These are phyloP conservation scores for Phalaenopsis aphrodite DNA, from an alignment of 106 monocot species.

Conservation along the genomic window DNA sequence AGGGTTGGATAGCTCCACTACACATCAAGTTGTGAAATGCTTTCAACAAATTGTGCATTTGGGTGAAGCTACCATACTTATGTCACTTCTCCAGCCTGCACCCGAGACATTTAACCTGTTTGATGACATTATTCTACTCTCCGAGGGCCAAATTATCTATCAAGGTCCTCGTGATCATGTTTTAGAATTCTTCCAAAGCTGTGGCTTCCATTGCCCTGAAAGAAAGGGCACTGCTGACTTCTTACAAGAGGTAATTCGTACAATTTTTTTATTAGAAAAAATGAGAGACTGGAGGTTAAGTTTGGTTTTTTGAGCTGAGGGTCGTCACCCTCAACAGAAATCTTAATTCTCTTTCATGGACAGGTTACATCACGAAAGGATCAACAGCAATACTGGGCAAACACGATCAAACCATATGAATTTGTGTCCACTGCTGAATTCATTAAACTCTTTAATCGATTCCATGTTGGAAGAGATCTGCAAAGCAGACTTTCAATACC, in stretches of 20 bases:
- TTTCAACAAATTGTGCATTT: slow-evolving; percentile 58
- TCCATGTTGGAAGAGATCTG: slow-evolving; percentile 34
- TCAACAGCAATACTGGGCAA: slow-evolving; percentile 70
- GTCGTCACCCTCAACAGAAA: not conserved
- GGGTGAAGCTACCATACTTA: slow-evolving; percentile 54
- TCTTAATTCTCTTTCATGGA: not conserved
- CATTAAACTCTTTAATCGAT: slow-evolving; percentile 27
- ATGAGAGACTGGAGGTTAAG: no score
- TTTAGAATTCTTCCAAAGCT: slow-evolving; percentile 51
- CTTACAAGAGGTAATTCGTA: slow-evolving; percentile 48
- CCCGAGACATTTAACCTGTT: slow-evolving; percentile 77
- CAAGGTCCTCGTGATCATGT: slow-evolving; percentile 57
- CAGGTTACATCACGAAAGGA: slow-evolving; percentile 71
- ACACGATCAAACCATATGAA: slow-evolving; percentile 28
- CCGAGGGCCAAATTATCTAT: slow-evolving; percentile 72
- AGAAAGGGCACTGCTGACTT: slow-evolving; percentile 64
- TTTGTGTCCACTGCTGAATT: slow-evolving; percentile 48
- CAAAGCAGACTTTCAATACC: slow-evolving; percentile 32
- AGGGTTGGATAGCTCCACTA: slow-evolving; percentile 78
- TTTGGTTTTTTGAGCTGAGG: not conserved
- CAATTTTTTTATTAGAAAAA: no score
- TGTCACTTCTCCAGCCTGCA: slow-evolving; percentile 74
- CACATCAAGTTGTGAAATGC: slow-evolving; percentile 67
- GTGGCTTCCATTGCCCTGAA: slow-evolving; percentile 63
- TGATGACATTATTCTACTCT: slow-evolving; percentile 59